Evolutionary conservation across 345 rosid species (phyloP).

Genomic region (Brassica juncea): DNA sequence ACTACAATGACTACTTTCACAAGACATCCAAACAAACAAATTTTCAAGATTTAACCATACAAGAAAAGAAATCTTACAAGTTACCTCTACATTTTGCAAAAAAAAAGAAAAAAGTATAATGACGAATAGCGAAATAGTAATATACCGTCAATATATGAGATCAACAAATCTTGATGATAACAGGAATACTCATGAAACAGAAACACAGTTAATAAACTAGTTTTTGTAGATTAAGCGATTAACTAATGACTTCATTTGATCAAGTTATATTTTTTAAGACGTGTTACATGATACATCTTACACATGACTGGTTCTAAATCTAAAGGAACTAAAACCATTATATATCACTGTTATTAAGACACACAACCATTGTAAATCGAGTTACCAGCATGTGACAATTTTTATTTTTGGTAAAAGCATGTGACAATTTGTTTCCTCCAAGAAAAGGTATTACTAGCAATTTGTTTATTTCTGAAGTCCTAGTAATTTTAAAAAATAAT

Average conservation of each 20-base stretch:
- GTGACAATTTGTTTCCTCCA: background rate
- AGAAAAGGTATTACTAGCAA: background rate
- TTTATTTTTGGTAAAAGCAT: too few species aligned
- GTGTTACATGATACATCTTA: background rate
- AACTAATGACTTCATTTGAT: background rate
- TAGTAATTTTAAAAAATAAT: background rate
- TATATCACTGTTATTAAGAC: background rate
- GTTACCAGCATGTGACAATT: too few species aligned
- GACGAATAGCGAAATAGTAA: background rate
- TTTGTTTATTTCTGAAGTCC: background rate
- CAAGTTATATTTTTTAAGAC: background rate
- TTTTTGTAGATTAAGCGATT: background rate
- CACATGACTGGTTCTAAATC: background rate
- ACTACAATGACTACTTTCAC: background rate
- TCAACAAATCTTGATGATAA: background rate
- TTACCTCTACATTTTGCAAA: background rate
- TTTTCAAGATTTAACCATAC: slow-evolving; percentile 14
- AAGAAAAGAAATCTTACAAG: background rate
- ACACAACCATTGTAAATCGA: too few species aligned
- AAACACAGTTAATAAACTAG: background rate
- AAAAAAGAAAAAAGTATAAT: background rate
- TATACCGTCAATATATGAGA: background rate
- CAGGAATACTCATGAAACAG: background rate
- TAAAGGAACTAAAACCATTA: background rate
- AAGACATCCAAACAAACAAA: background rate